Base-by-base conservation (phyloP, 371 early-diverging fungal genomes). In the Circinella minor region DNA sequence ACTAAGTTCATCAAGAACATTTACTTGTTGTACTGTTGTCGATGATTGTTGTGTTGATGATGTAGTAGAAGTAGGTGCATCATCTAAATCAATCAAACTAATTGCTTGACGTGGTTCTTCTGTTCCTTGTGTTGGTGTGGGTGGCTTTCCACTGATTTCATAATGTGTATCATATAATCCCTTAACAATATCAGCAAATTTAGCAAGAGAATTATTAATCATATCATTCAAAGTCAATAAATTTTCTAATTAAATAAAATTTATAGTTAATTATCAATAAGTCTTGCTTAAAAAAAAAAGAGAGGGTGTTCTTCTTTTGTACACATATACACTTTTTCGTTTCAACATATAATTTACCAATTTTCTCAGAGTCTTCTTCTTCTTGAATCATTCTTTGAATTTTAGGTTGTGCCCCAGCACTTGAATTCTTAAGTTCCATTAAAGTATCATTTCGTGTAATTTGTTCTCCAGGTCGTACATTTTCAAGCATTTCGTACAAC, bases 181-280 rank as follows among this genome's bases (percentile, higher is more conserved):
- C 38, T 83, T 83, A 81, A 86, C 84, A 64, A 93, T 76, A 59
- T 92, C 91, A 34, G 81, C 82, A 72, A 89, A 93, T 65, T 92
- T 93, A 61, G 87, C 86, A 60, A 95, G 81, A 0, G 89, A 95
- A 57, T 89, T 91, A 77, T 92, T 93, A 71, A 97, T 95, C 77
- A 93, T 81, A 74, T 97, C 96, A 70, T 96, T 96, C 63, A 95
- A 79, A 20, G 85, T 84, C 57, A 96, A 81, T 38, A 97, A 77
- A 27, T 89, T 85, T 48, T 88, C 90, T 87, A 73, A 4, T 37
- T 46, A 1, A 27, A 4, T 9, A 9, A 43, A 9, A 43, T 43
- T 9, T 43, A 11, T 4, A 20, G 3, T 61, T 11, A 61, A 17
- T 37, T 6, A 15, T 51, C 1, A n/a, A 51, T 3, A 17, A 51